These are phyloP conservation scores for Mucor racemosus DNA, from an alignment of 371 early-diverging fungal species.

Conservation along the genomic window DNA sequence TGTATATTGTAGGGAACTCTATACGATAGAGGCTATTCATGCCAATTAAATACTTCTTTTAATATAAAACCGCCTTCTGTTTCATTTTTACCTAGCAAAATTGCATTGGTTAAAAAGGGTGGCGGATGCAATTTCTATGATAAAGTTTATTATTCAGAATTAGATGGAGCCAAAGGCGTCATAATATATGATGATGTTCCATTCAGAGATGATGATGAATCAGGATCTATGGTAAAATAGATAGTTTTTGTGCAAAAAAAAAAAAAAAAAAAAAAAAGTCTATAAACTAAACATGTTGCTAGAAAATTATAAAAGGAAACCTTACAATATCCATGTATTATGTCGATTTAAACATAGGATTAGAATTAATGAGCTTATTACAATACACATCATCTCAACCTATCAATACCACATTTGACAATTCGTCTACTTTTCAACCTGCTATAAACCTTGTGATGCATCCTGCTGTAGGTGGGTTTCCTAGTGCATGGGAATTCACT, in stretches of 20 bases:
- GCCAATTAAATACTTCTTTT: constrained; percentile 30
- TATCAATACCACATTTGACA: constrained; percentile 14
- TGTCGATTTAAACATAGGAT: constrained; percentile 41
- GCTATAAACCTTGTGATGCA: constrained; percentile 39
- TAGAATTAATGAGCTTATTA: constrained; percentile 32
- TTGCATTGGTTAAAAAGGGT: constrained; percentile 43
- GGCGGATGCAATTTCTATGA: constrained; percentile 44
- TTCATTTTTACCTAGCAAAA: constrained; percentile 32
- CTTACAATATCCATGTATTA: constrained; percentile 49
- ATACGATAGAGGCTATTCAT: constrained; percentile 50
- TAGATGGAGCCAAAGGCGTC: constrained; percentile 44
- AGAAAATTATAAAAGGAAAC: constrained; percentile 39
- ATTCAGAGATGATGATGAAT: constrained; percentile 41
- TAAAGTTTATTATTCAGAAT: constrained; percentile 41
- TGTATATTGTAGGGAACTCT: constrained; percentile 38
- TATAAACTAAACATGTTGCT: background rate
- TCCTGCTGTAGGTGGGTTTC: constrained; percentile 48
- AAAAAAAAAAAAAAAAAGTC: too few species aligned
- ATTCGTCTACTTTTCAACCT: constrained; percentile 26
- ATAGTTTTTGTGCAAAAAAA: background rate
- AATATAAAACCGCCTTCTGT: constrained; percentile 24
- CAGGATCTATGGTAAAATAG: constrained; percentile 22
- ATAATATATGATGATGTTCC: constrained; percentile 47
- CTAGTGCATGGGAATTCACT: constrained; percentile 64
- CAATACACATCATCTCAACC: constrained; percentile 22